Evolutionary conservation across 768 basidiomycete genomes (phyloP).

Genomic region (Mycena indigotica): DNA sequence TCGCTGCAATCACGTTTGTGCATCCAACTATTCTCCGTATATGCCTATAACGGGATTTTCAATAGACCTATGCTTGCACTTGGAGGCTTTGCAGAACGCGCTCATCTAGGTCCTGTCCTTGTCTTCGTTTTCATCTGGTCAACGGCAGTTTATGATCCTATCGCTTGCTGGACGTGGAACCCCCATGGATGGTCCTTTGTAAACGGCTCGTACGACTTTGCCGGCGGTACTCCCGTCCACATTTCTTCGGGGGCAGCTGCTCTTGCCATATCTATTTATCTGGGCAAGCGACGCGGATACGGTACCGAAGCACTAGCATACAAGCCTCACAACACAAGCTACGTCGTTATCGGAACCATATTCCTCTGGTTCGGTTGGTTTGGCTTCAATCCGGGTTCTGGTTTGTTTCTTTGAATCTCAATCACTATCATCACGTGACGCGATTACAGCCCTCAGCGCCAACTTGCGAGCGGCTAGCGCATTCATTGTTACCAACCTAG

Average conservation of each 20-base stretch:
- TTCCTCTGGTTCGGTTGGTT: slow-evolving; percentile 87
- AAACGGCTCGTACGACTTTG: slow-evolving; percentile 56
- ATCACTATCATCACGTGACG: neutral
- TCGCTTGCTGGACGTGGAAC: slow-evolving; percentile 98
- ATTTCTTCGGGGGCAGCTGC: slow-evolving; percentile 93
- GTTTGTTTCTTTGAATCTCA: no score
- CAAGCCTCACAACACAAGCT: slow-evolving; percentile 91
- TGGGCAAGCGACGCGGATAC: slow-evolving; percentile 55
- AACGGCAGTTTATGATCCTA: slow-evolving; percentile 87
- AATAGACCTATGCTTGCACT: slow-evolving; percentile 81
- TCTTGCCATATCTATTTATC: slow-evolving; percentile 78
- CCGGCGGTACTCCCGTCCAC: slow-evolving; percentile 86
- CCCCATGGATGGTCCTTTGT: slow-evolving; percentile 71
- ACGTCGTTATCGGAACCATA: slow-evolving; percentile 90
- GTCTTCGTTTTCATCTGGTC: slow-evolving; percentile 92
- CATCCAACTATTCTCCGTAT: neutral
- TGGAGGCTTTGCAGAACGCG: slow-evolving; percentile 91
- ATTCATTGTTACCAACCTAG: slow-evolving; percentile 91
- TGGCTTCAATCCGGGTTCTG: slow-evolving; percentile 84
- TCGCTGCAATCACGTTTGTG: slow-evolving; percentile 82
- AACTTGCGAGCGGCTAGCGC: slow-evolving; percentile 87
- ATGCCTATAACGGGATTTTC: slow-evolving; percentile 24
- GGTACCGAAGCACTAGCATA: slow-evolving; percentile 64
- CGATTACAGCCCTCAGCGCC: slow-evolving; percentile 72
- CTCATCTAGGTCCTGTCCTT: slow-evolving; percentile 80